phyloP scores from a whole-genome alignment of 345 rosid species.

The Salix brachista region DNA sequence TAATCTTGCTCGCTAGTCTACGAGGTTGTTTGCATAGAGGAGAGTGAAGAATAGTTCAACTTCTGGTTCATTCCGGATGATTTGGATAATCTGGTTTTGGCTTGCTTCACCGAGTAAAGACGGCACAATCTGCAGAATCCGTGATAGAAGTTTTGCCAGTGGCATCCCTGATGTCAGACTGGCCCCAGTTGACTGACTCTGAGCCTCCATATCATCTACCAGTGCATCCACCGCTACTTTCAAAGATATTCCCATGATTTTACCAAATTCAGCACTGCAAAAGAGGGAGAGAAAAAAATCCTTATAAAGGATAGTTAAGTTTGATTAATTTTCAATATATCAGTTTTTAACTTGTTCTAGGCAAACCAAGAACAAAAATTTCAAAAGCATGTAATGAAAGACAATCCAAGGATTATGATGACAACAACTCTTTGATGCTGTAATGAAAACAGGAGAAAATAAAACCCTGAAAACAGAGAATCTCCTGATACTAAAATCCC shows the following conservation, averaged over 20 bases:
- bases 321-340: not conserved
- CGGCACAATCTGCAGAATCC: slow-evolving; percentile 54
- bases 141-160: slow-evolving; percentile 73
- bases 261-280: slow-evolving; percentile 72
- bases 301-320: not conserved
- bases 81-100: slow-evolving; percentile 56
- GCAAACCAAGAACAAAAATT: not conserved
- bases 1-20: slow-evolving; percentile 24
- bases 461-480: not conserved
- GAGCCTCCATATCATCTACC: slow-evolving; percentile 53
- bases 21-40: slow-evolving; percentile 56
- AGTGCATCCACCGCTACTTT: slow-evolving; percentile 47
- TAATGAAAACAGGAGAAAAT: not conserved
- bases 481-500: not conserved
- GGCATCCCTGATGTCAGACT: slow-evolving; percentile 51
- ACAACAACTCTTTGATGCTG: not conserved
- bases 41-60: slow-evolving; percentile 81
- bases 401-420: not conserved
- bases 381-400: not conserved
- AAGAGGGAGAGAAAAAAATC: not conserved
- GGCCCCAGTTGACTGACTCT: slow-evolving; percentile 39
- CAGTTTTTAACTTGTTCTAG: not conserved
- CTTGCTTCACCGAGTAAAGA: slow-evolving; percentile 51
- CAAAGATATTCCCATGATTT: slow-evolving; percentile 56
- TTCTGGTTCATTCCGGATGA: slow-evolving; percentile 52